Base-by-base conservation (phyloP, 352 stramenopile species). In the Phytopythium helicoides region DNA sequence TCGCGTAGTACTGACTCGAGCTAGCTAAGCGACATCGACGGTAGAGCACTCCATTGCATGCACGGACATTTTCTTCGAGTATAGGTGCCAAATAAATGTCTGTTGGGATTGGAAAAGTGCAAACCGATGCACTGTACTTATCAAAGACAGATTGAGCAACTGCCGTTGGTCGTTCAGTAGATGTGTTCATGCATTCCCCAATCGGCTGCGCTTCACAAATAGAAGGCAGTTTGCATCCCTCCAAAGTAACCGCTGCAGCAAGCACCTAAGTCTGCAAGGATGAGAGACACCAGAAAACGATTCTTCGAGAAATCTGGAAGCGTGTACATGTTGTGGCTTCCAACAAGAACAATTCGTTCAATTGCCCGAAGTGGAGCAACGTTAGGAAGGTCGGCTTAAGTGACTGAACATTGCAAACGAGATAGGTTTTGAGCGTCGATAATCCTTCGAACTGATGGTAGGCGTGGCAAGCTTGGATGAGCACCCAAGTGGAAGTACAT, bases 191-290 rank as follows among this genome's bases (percentile, higher is more conserved):
- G 21, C 33, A 41, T 8, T 9, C 34, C 14, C 34, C 34, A 10
- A 53, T 15, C 5, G 47, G 34, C 33, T 53, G 47, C 6, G 14
- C 8, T 11, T 23, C 6, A 15, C 35, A 41, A 3, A 28, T 42
- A 14, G 41, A 34, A 6, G 46, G 46, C 3, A 52, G n/a, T 19
- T 23, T n/a, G 15, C 48, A 54, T 12, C 19, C 6, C 16, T n/a
- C 48, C 36, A 12, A 54, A 28, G 25, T 38, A 54, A 8, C 48
- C 48, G 22, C 47, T 54, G 48, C 48, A 54, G 21, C 48, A 54
- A 7, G 48, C 48, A 3, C 35, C 22, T 16, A 46, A 3, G 15
- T 54, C 28, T 4, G 6, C 19, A 16, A 47, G 16, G 15, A 47
- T 46, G 19, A 54, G 36, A 9, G 28, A 28, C 8, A 44, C 35